Evolutionary conservation across 139 green algal genomes (phyloP).

Genomic region (Picochlorum sp.): DNA sequence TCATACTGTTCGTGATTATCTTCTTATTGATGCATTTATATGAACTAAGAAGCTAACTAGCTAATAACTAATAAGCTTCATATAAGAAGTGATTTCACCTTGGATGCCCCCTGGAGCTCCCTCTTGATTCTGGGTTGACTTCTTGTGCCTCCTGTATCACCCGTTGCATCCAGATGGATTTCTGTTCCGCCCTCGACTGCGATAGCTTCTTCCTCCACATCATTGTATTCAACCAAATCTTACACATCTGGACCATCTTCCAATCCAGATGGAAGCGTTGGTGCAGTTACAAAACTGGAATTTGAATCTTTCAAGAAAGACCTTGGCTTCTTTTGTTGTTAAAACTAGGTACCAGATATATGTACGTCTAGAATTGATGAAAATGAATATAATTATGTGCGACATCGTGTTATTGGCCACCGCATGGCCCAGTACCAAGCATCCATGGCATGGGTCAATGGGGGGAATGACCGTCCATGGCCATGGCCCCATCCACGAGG

Average conservation of each 20-base stretch:
- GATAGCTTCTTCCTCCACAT: neutral
- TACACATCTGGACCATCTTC: no score
- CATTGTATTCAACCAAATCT: no score
- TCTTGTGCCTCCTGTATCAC: neutral
- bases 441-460: no score
- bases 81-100: neutral
- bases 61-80: neutral
- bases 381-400: no score
- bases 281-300: no score
- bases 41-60: neutral
- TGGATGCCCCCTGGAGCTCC: neutral
- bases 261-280: no score
- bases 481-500: neutral
- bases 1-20: neutral
- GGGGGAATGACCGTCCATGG: neutral
- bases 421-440: no score
- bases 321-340: no score
- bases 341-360: no score
- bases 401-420: no score
- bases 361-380: no score
- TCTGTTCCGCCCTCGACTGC: neutral
- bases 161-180: neutral
- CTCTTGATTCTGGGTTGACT: neutral
- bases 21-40: neutral
- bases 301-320: no score